Base-by-base conservation (phyloP, 306 rosid species). In the Lathyrus sativus region DNA sequence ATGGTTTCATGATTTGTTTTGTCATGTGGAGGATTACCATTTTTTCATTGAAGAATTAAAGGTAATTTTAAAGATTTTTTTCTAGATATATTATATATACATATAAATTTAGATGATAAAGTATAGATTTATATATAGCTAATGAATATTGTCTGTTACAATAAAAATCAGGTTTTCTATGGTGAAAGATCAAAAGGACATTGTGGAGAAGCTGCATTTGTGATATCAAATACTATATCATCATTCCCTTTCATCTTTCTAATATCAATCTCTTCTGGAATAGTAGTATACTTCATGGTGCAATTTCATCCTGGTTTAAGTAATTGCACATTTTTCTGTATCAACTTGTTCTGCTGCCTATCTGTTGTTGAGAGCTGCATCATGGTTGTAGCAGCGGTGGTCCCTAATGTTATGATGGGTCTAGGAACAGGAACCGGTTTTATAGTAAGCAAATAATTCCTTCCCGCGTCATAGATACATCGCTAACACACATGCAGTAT, bases 41-140 rank as follows among this genome's bases (percentile, higher is more conserved):
- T 88, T 43, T 43, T 84, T 88, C 85, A 76, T 91, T 33, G 97
- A 91, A 78, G 97, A 91, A 61, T 74, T 91, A 71, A 91, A 91
- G 90, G 97, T 53, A 22, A 43, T 53, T 19, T 51, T 53, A 4
- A 10, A 46, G 0, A 14, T 6, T 46, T 46, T 9, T 46, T 46
- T 9, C n/a, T n/a, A n/a, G n/a, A n/a, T n/a, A n/a, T n/a, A n/a
- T n/a, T 24, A 24, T 46, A 46, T 46, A 46, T n/a, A n/a, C 4
- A 3, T 49, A 19, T 19, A n/a, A n/a, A 19, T 19, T 19, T 19
- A 17, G 3, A 17, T 53, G 14, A n/a, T 61, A 38, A 38, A 39
- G 18, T 48, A 6, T 46, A 14, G 14, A 13, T 1, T 43, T 42
- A 4, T 13, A 11, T 48, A 9, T 17, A 2, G 31, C 15, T 11